A percentile compares a stretch with the other conserved stretches of the same genome.
phyloP scores from a whole-genome alignment of 306 rosid species.

The Prunus campanulata region DNA sequence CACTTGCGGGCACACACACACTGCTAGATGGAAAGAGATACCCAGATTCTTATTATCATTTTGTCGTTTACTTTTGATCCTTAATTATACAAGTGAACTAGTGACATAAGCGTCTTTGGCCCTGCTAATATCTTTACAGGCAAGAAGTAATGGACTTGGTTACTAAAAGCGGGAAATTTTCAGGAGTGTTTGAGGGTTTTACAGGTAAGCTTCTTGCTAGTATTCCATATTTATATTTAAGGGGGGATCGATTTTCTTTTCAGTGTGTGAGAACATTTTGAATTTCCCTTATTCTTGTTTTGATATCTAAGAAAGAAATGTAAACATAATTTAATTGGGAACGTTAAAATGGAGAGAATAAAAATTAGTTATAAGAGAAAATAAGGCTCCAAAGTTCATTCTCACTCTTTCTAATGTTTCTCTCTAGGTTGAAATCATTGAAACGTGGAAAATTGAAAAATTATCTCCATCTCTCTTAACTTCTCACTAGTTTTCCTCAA shows the following conservation, averaged over 20 bases:
- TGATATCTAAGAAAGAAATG: no score
- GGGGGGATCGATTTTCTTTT: not conserved
- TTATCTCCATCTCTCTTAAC: no score
- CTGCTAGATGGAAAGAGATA: not conserved
- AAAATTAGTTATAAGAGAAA: no score
- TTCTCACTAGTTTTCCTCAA: no score
- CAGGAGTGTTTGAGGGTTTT: constrained; percentile 65
- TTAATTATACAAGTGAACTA: not conserved
- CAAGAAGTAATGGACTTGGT: constrained; percentile 93
- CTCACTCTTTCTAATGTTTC: no score
- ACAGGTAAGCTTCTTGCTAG: constrained; percentile 46
- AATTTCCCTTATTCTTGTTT: no score
- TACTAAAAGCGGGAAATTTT: constrained; percentile 73
- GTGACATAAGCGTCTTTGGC: not conserved
- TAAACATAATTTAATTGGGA: no score
- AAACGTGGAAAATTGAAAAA: no score
- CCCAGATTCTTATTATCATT: not conserved
- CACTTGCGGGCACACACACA: not conserved
- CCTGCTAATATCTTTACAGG: constrained; percentile 47
- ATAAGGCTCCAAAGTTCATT: no score
- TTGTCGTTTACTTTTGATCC: not conserved
- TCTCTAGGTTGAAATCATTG: no score
- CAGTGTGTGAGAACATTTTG: not conserved
- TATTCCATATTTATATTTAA: constrained; percentile 1
- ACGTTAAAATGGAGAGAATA: no score